Conservation (phyloP, 176 grass and related monocot genomes). For the Chrysopogon serrulatus region DNA sequence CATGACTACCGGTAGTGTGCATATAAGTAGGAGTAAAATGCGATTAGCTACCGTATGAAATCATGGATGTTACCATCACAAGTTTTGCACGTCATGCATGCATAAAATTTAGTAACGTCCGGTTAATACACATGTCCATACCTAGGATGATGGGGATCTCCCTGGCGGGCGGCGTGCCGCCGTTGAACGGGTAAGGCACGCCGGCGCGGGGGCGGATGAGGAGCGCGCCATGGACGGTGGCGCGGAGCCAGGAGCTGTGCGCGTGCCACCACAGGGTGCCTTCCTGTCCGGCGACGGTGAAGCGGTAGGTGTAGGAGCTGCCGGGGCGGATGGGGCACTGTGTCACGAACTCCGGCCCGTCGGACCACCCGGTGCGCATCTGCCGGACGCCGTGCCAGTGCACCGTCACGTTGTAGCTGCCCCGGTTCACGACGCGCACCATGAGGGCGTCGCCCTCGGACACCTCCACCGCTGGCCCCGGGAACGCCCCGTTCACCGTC, state of each 20-base stretch:
- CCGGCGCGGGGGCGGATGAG: slow-evolving; percentile 51
- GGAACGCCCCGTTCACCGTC: slow-evolving; percentile 82
- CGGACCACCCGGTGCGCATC: slow-evolving; percentile 80
- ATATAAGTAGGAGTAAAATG: no score
- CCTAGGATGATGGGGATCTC: slow-evolving; percentile 81
- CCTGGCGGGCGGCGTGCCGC: slow-evolving; percentile 22
- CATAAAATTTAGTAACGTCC: no score
- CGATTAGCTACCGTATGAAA: no score
- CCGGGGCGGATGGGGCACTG: slow-evolving; percentile 87
- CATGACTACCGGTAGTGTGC: no score
- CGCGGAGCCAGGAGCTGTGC: slow-evolving; percentile 82
- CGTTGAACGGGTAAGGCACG: slow-evolving; percentile 51
- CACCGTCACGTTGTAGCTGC: slow-evolving; percentile 60
- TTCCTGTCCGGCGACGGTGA: slow-evolving; percentile 70
- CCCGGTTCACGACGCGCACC: slow-evolving; percentile 55
- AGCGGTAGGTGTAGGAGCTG: slow-evolving; percentile 69
- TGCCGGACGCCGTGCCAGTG: slow-evolving; percentile 93
- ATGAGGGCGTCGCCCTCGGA: slow-evolving; percentile 60
- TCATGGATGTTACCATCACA: no score
- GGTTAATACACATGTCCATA: no score
- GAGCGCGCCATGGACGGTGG: slow-evolving; percentile 86
- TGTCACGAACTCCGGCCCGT: slow-evolving; percentile 92
- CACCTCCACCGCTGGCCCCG: slow-evolving; percentile 71
- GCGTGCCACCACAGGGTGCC: slow-evolving; percentile 99
- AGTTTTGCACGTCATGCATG: no score